These are phyloP conservation scores for Pythium coloratum DNA, from an alignment of 352 stramenopile species.

Conservation along the genomic window DNA sequence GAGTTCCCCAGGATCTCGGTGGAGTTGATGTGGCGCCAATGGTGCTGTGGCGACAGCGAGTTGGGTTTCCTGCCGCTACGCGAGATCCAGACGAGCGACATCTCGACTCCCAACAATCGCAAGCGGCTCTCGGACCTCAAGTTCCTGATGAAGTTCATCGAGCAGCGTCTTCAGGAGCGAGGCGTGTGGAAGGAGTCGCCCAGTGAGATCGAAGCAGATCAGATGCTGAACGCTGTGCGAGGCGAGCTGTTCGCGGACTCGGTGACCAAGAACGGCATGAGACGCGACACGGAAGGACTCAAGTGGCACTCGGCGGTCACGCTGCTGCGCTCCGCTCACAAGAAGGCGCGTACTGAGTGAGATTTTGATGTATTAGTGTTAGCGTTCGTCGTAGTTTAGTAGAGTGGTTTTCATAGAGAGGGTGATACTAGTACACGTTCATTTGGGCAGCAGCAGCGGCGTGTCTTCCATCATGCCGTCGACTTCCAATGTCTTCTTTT, in stretches of 20 bases:
- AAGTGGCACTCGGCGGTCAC: conserved; percentile 33
- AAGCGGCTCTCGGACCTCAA: conserved; percentile 33
- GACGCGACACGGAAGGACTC: conserved; percentile 22
- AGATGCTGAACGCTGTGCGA: conserved; percentile 27
- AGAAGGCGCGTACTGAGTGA: conserved; percentile 21
- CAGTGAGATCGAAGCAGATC: conserved; percentile 22
- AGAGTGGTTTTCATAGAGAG: neutral
- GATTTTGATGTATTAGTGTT: neutral
- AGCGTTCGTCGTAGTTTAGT: neutral
- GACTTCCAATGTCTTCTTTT: neutral
- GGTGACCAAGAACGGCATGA: conserved; percentile 16
- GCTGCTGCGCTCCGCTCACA: conserved; percentile 22
- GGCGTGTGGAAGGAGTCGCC: conserved; percentile 28
- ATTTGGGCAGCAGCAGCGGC: conserved; percentile 17
- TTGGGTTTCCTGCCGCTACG: conserved; percentile 16
- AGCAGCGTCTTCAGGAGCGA: conserved; percentile 16
- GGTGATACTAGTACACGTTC: conserved; percentile 3
- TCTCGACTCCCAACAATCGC: conserved; percentile 21
- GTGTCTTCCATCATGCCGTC: conserved; percentile 7
- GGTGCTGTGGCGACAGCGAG: conserved; percentile 25
- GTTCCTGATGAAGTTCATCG: conserved; percentile 31
- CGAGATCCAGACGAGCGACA: conserved; percentile 22
- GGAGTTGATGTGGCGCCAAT: conserved; percentile 29
- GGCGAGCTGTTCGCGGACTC: conserved; percentile 7
- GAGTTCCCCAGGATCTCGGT: conserved; percentile 30